Conservation (phyloP, 192 early-diverging fungal genomes). For the Thoreauomyces humboldtii region DNA sequence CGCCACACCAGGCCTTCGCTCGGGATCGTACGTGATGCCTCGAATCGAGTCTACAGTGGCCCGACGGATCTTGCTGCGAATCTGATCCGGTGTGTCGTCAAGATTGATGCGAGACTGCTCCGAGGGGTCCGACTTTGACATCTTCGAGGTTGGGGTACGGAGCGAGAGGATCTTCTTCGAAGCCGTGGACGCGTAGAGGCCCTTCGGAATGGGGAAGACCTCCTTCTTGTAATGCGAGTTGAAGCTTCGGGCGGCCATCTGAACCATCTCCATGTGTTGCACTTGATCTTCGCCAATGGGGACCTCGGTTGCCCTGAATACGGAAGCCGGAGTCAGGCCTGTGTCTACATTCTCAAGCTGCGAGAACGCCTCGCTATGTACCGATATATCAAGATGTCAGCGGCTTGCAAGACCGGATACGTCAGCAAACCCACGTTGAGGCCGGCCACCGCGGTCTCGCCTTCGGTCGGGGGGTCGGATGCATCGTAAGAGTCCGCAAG, state of each 20-base stretch:
- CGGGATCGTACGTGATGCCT: conserved; percentile 72
- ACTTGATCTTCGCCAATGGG: conserved; percentile 93
- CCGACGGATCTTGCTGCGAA: conserved; percentile 65
- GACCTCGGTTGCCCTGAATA: conserved; percentile 64
- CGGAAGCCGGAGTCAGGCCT: not conserved
- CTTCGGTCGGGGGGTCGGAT: not conserved
- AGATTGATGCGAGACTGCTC: conserved; percentile 75
- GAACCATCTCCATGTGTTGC: conserved; percentile 85
- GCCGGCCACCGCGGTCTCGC: conserved; percentile 33
- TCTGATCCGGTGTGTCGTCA: conserved; percentile 63
- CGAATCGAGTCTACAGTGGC: conserved; percentile 67
- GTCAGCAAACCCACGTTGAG: conserved; percentile 78
- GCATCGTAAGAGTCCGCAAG: too few species aligned
- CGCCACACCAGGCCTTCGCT: conserved; percentile 71
- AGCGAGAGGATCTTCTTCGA: conserved; percentile 86
- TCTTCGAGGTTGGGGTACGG: conserved; percentile 71
- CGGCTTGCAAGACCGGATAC: conserved; percentile 89
- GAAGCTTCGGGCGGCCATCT: conserved; percentile 73
- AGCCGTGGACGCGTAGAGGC: conserved; percentile 47
- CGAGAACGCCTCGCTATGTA: conserved; percentile 23
- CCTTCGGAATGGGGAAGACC: conserved; percentile 67
- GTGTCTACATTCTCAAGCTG: not conserved
- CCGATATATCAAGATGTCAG: conserved; percentile 87
- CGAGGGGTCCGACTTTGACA: conserved; percentile 83
- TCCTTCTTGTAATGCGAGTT: conserved; percentile 66